Base-by-base conservation (phyloP, 805 yeast genomes). In the Kluyveromyces aestuarii region DNA sequence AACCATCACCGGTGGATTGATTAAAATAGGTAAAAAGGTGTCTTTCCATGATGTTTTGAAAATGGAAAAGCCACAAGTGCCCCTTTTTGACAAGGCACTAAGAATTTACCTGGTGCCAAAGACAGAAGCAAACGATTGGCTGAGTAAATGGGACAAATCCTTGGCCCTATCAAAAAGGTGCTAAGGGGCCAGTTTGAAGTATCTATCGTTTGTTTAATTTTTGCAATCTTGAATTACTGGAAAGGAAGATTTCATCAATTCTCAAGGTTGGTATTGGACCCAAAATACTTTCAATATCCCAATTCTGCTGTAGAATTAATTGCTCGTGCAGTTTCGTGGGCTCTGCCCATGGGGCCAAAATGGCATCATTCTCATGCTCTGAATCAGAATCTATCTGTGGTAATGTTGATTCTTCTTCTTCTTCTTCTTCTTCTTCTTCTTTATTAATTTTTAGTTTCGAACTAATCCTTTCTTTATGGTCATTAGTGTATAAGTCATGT, bases 71-170 rank as follows among this genome's bases (percentile, higher is more conserved):
- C 86, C 95, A 14, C 72, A 72, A 21, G 80, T 87, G 8, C 96
- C 96, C 2, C 64, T 90, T 40, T 81, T 90, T 52, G 96, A 90
- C 58, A 74, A 77, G 51, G 73, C 84, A 38, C 72, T 87, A 50
- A 75, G 88, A 54, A 60, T 91, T 9, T 88, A 82, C 56, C 77
- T 87, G 27, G 90, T 90, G 18, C 96, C 96, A 8, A 87, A 83
- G 62, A 69, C 60, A 6, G 83, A 82, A 41, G 72, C 84, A 2
- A 70, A 73, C 18, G 71, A 60, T 6, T 90, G 96, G 96, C 59
- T 87, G 36, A 56, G 71, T 1, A 69, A 64, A 6, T 85, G 95
- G 93, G 75, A 73, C 52, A 84, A 81, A 61, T 72, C 72, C 21
- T 69, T 68, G 19, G 87, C 85, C 7, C 57, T 85, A 44, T 72